Evolutionary conservation across 805 yeast genomes (phyloP).

Genomic region (Candida vartiovaarae): DNA sequence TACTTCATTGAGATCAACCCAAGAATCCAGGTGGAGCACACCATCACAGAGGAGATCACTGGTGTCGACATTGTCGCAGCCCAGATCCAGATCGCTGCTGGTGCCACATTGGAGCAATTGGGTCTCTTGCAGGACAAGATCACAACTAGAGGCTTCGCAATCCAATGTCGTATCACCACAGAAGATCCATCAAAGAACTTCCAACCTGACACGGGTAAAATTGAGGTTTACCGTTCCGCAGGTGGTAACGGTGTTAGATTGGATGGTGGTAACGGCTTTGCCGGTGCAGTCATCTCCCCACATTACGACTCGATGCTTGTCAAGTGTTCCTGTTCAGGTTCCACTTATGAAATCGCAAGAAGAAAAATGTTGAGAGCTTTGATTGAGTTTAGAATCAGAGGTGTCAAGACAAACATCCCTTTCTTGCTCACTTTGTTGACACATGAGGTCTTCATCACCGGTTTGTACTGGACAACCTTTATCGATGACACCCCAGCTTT

Average conservation of each 20-base stretch:
- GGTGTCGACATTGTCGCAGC: slow-evolving; percentile 98
- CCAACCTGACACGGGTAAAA: slow-evolving; percentile 98
- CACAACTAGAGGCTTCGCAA: slow-evolving; percentile 95
- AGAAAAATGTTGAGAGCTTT: slow-evolving; percentile 96
- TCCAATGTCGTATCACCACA: slow-evolving; percentile 98
- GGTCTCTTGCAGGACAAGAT: slow-evolving; percentile 92
- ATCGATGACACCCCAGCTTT: slow-evolving; percentile 96
- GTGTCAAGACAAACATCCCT: slow-evolving; percentile 98
- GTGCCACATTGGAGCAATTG: slow-evolving; percentile 86
- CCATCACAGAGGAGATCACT: slow-evolving; percentile 97
- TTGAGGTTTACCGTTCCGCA: slow-evolving; percentile 95
- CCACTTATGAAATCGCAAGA: slow-evolving; percentile 93
- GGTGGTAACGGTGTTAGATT: slow-evolving; percentile 99
- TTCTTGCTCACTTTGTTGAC: slow-evolving; percentile 88
- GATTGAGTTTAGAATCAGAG: slow-evolving; percentile 97
- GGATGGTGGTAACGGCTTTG: slow-evolving; percentile 98
- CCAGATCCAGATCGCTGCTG: slow-evolving; percentile 98
- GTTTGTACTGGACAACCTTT: slow-evolving; percentile 96
- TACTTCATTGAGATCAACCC: slow-evolving; percentile 98
- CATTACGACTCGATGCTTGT: slow-evolving; percentile 98
- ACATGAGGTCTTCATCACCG: slow-evolving; percentile 76
- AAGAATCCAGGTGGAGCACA: slow-evolving; percentile 96
- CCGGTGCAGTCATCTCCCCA: slow-evolving; percentile 94
- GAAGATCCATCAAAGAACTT: slow-evolving; percentile 95
- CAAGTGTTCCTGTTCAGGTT: slow-evolving; percentile 95